Conservation (phyloP, 2,329 filamentous ascomycete genomes). For the Metarhizium robertsii region DNA sequence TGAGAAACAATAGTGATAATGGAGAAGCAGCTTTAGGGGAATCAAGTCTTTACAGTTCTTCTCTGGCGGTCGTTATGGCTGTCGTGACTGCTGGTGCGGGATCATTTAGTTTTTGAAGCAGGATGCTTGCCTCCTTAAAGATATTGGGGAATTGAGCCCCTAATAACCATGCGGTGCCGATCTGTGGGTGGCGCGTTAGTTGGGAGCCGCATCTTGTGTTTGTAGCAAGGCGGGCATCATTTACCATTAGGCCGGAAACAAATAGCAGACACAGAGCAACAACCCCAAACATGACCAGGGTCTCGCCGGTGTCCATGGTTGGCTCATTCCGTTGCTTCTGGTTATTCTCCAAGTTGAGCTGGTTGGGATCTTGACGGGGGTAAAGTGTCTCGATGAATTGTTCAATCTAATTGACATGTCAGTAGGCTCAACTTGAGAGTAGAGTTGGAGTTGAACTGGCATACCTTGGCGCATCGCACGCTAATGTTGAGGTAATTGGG, state of each 20-base stretch:
- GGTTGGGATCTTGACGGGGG: conserved; percentile 69
- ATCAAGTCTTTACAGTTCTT: conserved; percentile 23
- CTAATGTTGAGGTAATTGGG: conserved; percentile 91
- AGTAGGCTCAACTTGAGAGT: not conserved
- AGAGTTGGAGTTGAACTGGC: not conserved
- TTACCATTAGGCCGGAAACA: conserved; percentile 72
- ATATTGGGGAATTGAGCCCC: conserved; percentile 69
- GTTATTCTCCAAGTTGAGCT: conserved; percentile 32
- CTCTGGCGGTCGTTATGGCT: conserved; percentile 18
- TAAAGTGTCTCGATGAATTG: conserved; percentile 93
- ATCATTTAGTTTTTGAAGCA: conserved; percentile 12
- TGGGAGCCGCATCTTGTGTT: not conserved
- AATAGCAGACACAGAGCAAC: conserved; percentile 61
- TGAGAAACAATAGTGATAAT: conserved; percentile 1
- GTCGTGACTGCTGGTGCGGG: conserved; percentile 13
- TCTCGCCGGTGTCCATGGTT: conserved; percentile 47
- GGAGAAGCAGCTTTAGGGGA: not conserved
- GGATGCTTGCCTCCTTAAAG: conserved; percentile 16
- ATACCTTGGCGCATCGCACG: conserved; percentile 75
- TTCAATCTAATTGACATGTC: conserved; percentile 55
- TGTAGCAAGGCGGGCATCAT: conserved; percentile 18
- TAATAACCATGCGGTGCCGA: conserved; percentile 67
- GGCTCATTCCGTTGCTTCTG: conserved; percentile 30
- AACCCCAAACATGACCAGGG: conserved; percentile 54
- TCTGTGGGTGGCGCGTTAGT: conserved; percentile 34